Conservation (phyloP, 352 stramenopile genomes). For the Phytophthora tentaculata region DNA sequence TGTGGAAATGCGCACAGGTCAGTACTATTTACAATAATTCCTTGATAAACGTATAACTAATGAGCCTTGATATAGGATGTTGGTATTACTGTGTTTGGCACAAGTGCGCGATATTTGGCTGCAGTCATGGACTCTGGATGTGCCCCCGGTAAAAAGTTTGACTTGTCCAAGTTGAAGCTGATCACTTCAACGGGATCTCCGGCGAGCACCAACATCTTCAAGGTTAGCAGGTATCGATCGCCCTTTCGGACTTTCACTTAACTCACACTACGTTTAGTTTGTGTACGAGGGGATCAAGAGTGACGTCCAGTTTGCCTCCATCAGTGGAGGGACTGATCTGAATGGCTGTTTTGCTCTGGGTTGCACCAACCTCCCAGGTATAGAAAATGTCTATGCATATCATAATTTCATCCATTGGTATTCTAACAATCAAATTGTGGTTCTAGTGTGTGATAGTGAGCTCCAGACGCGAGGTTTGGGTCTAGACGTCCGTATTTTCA, state of each 20-base stretch:
- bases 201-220: conserved; percentile 81
- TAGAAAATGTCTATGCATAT: background rate
- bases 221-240: conserved; percentile 24
- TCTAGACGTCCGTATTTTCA: conserved; percentile 79
- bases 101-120: conserved; percentile 74
- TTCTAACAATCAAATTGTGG: background rate
- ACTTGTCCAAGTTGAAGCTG: conserved; percentile 68
- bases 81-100: conserved; percentile 75
- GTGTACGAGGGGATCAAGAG: conserved; percentile 79
- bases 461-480: conserved; percentile 82
- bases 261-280: conserved; percentile 33
- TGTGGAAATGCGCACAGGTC: conserved; percentile 73
- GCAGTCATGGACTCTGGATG: conserved; percentile 79
- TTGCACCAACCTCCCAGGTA: conserved; percentile 76
- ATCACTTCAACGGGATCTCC: conserved; percentile 81
- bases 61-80: too few relatives aligned
- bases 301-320: conserved; percentile 81
- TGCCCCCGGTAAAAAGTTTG: conserved; percentile 60
- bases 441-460: conserved; percentile 75
- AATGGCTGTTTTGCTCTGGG: conserved; percentile 83
- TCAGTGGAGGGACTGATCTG: conserved; percentile 86
- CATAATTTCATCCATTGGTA: background rate
- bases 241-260: background rate
- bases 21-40: background rate
- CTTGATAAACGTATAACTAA: too few relatives aligned